Evolutionary conservation across 2,329 filamentous ascomycete species (phyloP), one percentile per base, ranked within the genome.

Genomic region (Trichoderma cornu-damae): DNA sequence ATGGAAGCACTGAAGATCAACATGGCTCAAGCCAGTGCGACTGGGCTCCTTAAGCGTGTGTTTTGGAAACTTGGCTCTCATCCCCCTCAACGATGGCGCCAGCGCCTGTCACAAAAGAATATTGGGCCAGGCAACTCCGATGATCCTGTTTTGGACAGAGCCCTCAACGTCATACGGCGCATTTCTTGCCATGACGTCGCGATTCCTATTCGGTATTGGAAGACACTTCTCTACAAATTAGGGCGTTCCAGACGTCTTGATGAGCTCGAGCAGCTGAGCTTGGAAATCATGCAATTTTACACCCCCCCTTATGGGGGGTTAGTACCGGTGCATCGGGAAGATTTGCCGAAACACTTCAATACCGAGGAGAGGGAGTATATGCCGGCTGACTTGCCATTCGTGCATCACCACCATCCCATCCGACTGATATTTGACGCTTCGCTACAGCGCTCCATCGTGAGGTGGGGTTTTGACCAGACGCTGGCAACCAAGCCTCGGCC

Each of bases 391-490:
- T 66, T 82, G 11, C 70, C 74, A 1, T 65, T 72, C 22, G 60
- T 61, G 8, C 73, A 75, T 52, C 69, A 67, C 1, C 63, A 72
- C 11, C 80, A 83, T 58, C 80, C 80, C 2, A 57, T 82, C 6
- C 72, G 70, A 38, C 70, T 70, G 35, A 68, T 83, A 18, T 81
- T 83, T 60, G 67, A 73, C 40, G 49, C 60, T 9, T 65, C 64
- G 24, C 57, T 80, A 18, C 68, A 79, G 52, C 67, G 69, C 1
- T 65, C 66, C 2, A 70, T 80, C 14, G 60, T 80, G 7, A 69
- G 77, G 34, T 79, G 75, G 71, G 73, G 75, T 0, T 81, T 81
- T 55, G 69, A 75, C 57, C 65, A 70, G 49, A 70, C 67, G 11
- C 52, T 72, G 22, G 65, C 68, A 2, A 61, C 62, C 22, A 38